phyloP scores from a whole-genome alignment of 305 asterid genomes.

The Solanum hybrid region DNA sequence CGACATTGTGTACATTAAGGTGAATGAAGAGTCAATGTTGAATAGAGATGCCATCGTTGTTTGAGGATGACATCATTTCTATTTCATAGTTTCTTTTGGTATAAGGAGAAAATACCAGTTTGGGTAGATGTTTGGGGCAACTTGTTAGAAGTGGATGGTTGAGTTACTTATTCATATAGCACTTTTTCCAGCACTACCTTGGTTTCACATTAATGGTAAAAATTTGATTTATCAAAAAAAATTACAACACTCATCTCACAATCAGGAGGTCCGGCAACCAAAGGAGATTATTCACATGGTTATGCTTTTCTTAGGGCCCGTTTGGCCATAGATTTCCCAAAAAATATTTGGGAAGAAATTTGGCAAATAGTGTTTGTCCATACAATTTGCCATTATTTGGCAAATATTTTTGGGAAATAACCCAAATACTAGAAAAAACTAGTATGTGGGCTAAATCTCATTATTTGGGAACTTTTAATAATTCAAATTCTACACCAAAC shows the following conservation, averaged over 20 bases:
- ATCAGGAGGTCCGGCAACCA: neutral
- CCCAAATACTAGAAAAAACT: too few species aligned
- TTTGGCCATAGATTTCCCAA: too few species aligned
- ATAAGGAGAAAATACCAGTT: neutral
- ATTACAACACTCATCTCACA: neutral
- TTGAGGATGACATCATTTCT: neutral
- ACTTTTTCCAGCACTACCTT: neutral
- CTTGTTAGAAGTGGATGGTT: neutral
- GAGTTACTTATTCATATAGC: neutral
- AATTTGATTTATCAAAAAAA: neutral
- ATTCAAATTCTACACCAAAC: too few species aligned
- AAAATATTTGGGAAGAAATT: too few species aligned
- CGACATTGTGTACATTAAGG: neutral
- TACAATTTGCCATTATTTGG: too few species aligned
- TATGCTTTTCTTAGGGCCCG: neutral
- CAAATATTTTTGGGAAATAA: too few species aligned
- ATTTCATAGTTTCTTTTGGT: neutral
- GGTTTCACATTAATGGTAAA: neutral
- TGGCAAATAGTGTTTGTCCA: too few species aligned
- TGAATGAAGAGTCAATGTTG: neutral
- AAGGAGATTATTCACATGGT: neutral
- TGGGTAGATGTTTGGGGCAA: neutral
- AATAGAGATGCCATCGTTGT: neutral
- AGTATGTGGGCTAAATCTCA: too few species aligned
- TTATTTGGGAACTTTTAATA: too few species aligned